These are phyloP conservation scores for Meyerozyma carpophila DNA, from an alignment of 1,139 yeast species.

Conservation along the genomic window DNA sequence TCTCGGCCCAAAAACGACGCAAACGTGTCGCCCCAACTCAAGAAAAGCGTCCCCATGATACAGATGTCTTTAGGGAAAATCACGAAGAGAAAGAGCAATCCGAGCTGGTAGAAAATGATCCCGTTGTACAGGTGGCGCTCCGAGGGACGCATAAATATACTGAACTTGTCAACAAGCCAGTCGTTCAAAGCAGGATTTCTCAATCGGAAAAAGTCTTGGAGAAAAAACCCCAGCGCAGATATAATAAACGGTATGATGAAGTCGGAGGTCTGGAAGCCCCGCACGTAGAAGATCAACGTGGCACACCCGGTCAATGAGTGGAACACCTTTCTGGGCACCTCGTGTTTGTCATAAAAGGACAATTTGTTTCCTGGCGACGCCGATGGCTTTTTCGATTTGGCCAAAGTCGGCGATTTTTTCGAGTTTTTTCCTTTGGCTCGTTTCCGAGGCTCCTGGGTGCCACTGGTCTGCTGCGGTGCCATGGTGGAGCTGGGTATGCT, in stretches of 20 bases:
- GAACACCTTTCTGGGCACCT: constrained; percentile 77
- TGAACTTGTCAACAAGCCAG: constrained; percentile 58
- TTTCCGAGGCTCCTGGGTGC: not conserved
- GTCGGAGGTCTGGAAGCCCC: constrained; percentile 50
- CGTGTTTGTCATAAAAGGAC: constrained; percentile 63
- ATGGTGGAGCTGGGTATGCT: not conserved
- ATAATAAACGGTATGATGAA: constrained; percentile 55
- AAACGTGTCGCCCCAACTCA: constrained; percentile 97
- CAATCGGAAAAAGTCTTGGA: constrained; percentile 69
- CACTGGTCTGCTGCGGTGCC: not conserved
- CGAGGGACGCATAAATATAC: constrained; percentile 77
- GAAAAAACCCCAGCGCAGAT: constrained; percentile 50
- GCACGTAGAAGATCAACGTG: constrained; percentile 66
- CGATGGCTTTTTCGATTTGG: not conserved
- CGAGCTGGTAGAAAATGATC: constrained; percentile 77
- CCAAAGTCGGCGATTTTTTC: not conserved
- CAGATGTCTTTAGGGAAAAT: constrained; percentile 77
- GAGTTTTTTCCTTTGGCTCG: not conserved
- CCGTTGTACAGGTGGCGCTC: constrained; percentile 76
- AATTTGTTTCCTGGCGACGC: not conserved
- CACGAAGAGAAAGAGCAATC: constrained; percentile 64
- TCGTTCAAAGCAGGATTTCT: constrained; percentile 55
- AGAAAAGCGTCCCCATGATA: constrained; percentile 65
- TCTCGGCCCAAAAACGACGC: constrained; percentile 90
- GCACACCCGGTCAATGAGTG: constrained; percentile 86